Evolutionary conservation across 345 rosid genomes (phyloP).

Genomic region (Brassica carinata): DNA sequence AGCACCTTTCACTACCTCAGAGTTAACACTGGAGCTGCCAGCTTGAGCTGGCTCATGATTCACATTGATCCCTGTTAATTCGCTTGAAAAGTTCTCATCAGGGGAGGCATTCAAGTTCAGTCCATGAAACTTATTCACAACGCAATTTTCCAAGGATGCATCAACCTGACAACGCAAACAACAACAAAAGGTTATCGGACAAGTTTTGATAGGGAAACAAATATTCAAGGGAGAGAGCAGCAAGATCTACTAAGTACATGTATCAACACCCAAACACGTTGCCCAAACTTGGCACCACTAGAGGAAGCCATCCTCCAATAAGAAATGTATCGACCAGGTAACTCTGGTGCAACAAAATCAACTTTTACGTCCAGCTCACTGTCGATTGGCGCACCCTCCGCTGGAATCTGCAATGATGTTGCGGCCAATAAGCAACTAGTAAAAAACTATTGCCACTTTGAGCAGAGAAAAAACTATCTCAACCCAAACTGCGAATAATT

Average conservation of each 20-base stretch:
- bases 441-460: not conserved
- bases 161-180: slow-evolving; percentile 55
- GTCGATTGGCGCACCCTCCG: slow-evolving; percentile 59
- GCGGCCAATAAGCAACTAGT: slow-evolving; percentile 11
- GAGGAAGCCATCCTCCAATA: slow-evolving; percentile 88
- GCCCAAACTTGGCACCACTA: slow-evolving; percentile 76
- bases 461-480: not conserved
- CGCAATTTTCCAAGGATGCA: slow-evolving; percentile 46
- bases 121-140: slow-evolving; percentile 42
- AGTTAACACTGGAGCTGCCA: slow-evolving; percentile 26
- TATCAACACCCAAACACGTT: slow-evolving; percentile 91
- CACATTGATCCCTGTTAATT: slow-evolving; percentile 26
- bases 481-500: not conserved
- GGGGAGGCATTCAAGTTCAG: slow-evolving; percentile 75
- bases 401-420: slow-evolving; percentile 57
- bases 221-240: not conserved
- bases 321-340: slow-evolving; percentile 81
- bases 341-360: slow-evolving; percentile 72
- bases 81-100: slow-evolving; percentile 36
- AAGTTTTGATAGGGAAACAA: not conserved
- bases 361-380: slow-evolving; percentile 72
- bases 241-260: slow-evolving; percentile 48
- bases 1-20: slow-evolving; percentile 6
- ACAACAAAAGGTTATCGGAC: not conserved
- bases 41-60: slow-evolving; percentile 24